phyloP scores from a whole-genome alignment of 116 monocot species.

The Cymodocea nodosa region DNA sequence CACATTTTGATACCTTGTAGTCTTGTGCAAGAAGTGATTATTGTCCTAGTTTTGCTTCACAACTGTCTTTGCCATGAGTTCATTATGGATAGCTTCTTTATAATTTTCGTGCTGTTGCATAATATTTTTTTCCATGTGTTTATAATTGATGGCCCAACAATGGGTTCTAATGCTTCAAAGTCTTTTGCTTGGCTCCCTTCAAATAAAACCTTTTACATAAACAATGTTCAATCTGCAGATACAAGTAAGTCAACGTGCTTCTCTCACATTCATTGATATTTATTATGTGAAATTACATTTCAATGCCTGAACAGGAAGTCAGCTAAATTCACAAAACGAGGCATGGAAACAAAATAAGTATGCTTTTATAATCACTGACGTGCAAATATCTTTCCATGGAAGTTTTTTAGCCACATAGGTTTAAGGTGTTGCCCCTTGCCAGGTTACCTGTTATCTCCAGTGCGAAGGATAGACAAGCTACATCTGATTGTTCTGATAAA shows the following conservation, averaged over 20 bases:
- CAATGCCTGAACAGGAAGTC: conserved; percentile 1
- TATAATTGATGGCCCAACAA: not conserved
- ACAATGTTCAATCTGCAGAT: not conserved
- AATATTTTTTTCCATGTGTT: not conserved
- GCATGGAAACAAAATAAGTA: conserved; percentile 6
- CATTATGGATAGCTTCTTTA: not conserved
- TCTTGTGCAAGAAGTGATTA: no score
- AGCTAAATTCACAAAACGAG: not conserved
- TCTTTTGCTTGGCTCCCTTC: not conserved
- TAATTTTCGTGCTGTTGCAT: not conserved
- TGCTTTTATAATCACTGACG: not conserved
- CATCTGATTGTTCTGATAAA: not conserved
- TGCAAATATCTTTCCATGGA: not conserved
- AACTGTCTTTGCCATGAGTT: no score
- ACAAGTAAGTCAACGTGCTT: conserved; percentile 4
- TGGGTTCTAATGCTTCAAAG: not conserved
- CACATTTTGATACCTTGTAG: no score
- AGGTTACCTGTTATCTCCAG: not conserved
- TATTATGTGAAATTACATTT: not conserved
- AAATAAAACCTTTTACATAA: not conserved
- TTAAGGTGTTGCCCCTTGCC: not conserved
- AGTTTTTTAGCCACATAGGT: not conserved
- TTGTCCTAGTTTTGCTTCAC: no score
- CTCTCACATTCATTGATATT: not conserved
- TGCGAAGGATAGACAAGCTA: not conserved